Conservation (phyloP, 2,329 filamentous ascomycete genomes). For the Aspergillus brasiliensis region DNA sequence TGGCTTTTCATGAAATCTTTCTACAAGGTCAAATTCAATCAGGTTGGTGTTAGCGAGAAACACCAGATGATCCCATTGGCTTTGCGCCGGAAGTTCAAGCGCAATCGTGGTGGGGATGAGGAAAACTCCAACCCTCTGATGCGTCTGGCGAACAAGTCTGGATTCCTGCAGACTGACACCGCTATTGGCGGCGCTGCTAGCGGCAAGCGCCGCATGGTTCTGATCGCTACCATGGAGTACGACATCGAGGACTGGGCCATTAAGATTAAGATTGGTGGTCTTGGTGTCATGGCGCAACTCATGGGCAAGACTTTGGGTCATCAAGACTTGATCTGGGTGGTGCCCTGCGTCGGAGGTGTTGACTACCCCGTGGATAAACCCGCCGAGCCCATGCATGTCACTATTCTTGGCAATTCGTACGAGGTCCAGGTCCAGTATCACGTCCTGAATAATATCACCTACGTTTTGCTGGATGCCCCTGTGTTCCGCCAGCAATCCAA, state of each 20-base stretch:
- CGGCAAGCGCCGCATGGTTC: constrained; percentile 52
- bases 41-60: constrained; percentile 56
- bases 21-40: constrained; percentile 64
- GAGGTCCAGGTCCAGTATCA: constrained; percentile 66
- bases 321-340: constrained; percentile 65
- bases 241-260: constrained; percentile 69
- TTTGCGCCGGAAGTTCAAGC: constrained; percentile 9
- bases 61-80: constrained; percentile 10
- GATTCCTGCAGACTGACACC: constrained; percentile 36
- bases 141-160: constrained; percentile 34
- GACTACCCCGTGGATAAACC: constrained; percentile 63
- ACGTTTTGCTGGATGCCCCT: constrained; percentile 65
- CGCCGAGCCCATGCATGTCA: constrained; percentile 63
- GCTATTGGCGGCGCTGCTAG: constrained; percentile 32
- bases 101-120: not conserved
- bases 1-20: constrained; percentile 62
- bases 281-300: constrained; percentile 69
- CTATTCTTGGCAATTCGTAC: constrained; percentile 61
- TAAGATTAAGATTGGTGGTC: constrained; percentile 70
- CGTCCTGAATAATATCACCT: constrained; percentile 64
- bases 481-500: constrained; percentile 66
- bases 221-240: constrained; percentile 72
- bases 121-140: constrained; percentile 29
- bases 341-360: constrained; percentile 63
- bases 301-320: constrained; percentile 67